Conservation (phyloP, 1,139 yeast species). For the Suhomyces bokatorum region DNA sequence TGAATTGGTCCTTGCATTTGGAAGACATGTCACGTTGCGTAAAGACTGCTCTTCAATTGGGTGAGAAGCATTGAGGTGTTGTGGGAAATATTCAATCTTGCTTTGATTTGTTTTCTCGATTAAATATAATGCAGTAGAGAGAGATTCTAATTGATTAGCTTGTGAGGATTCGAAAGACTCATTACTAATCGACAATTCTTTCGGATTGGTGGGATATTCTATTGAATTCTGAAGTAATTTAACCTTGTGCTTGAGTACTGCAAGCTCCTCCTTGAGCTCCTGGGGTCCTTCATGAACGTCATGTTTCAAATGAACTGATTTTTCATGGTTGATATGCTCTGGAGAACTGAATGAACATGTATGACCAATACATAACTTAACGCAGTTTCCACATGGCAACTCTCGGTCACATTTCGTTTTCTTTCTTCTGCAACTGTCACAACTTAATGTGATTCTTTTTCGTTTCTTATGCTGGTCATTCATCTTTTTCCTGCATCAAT, state of each 20-base stretch:
- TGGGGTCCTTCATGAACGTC: not conserved
- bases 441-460: constrained; percentile 25
- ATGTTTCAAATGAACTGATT: not conserved
- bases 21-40: no score
- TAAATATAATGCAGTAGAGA: no score
- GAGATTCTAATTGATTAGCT: not conserved
- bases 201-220: not conserved
- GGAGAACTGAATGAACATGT: constrained; percentile 17
- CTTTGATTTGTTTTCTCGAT: no score
- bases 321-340: constrained; percentile 14
- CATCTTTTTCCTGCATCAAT: constrained; percentile 3
- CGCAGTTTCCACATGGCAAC: constrained; percentile 16
- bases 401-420: constrained; percentile 18
- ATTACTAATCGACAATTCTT: no score
- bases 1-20: not conserved
- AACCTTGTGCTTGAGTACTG: constrained; percentile 12
- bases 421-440: constrained; percentile 21
- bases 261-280: constrained; percentile 11
- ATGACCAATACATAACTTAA: constrained; percentile 16
- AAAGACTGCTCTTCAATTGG: no score
- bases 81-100: no score
- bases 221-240: constrained; percentile 12
- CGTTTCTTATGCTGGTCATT: constrained; percentile 14
- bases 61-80: no score
- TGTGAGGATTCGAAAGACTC: not conserved